Base-by-base conservation (phyloP, 2,329 filamentous ascomycete species). In the Fonsecaea monophora region DNA sequence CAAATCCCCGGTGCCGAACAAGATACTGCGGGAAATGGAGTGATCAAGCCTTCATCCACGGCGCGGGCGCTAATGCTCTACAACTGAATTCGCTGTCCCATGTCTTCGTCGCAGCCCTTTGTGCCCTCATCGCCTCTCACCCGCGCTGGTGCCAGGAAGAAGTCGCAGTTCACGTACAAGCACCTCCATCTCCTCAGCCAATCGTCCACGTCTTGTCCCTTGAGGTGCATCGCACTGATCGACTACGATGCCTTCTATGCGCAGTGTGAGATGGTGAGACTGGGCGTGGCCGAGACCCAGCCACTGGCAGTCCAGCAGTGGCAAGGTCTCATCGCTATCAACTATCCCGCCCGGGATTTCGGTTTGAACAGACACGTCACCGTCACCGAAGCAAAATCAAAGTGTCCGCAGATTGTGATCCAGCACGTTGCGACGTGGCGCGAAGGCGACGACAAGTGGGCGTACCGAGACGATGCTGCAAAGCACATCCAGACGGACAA, bases 161-260 rank as follows among this genome's bases (percentile, higher is more conserved):
- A 69, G 59, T 97, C 94, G 15, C 86, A 85, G 65, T 98, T 95
- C 80, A 97, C 92, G 2, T 92, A 91, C 77, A 91, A 91, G 68
- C 89, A 98, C 62, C 85, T 98, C 15, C 84, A 87, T 38, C 89
- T 94, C 70, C 86, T 98, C 65, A 87, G 89, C 6, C 85, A 88
- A 9, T 92, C 86, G 71, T 88, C 87, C 38, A 84, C 89, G 0
- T 87, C 88, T 8, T 92, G 88, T 59, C 94, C 94, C 1, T 84
- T 99, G 40, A 89, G 95, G 54, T 91, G 96, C 34, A 88, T 97
- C 72, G 92, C 92, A 6, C 94, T 97, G 77, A 88, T 98, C 70
- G 95, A 99, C 75, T 88, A 99, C 67, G 95, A 99, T 85, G 94
- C 94, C 45, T 99, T 99, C 80, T 99, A 99, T 78, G 91, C 91